These are phyloP conservation scores for Kwoniella shandongensis DNA, from an alignment of 768 basidiomycete genomes.

Conservation along the genomic window DNA sequence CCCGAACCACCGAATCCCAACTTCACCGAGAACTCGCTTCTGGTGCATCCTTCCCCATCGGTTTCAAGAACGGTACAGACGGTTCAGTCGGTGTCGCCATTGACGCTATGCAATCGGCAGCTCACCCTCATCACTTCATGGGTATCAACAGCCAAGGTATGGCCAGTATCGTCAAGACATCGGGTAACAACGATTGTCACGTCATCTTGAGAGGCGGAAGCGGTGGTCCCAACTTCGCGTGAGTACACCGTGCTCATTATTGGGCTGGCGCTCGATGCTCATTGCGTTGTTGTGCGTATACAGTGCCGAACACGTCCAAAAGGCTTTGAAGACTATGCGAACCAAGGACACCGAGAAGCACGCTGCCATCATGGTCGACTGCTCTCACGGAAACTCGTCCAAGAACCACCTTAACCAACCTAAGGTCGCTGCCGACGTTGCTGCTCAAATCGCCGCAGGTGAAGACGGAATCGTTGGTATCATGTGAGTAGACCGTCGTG, in stretches of 20 bases:
- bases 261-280: not conserved
- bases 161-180: conserved; percentile 91
- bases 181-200: conserved; percentile 80
- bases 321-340: conserved; percentile 39
- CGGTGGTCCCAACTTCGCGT: conserved; percentile 81
- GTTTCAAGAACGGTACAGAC: conserved; percentile 98
- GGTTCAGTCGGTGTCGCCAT: conserved; percentile 84
- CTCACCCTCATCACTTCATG: conserved; percentile 95
- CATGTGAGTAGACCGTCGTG: conserved; percentile 32
- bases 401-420: conserved; percentile 88
- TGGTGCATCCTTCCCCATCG: conserved; percentile 93
- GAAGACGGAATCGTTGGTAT: conserved; percentile 37
- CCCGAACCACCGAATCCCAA: conserved; percentile 95
- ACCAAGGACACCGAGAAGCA: conserved; percentile 57
- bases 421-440: conserved; percentile 86
- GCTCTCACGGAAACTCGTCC: conserved; percentile 92
- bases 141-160: conserved; percentile 63
- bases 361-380: conserved; percentile 69
- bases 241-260: conserved; percentile 7
- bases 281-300: not conserved
- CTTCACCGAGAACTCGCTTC: conserved; percentile 94
- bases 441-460: conserved; percentile 56
- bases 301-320: conserved; percentile 47
- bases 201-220: conserved; percentile 93
- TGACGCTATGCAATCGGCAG: conserved; percentile 91